These are phyloP conservation scores for Coemansia sp. DNA, from an alignment of 192 early-diverging fungal species.

Conservation along the genomic window DNA sequence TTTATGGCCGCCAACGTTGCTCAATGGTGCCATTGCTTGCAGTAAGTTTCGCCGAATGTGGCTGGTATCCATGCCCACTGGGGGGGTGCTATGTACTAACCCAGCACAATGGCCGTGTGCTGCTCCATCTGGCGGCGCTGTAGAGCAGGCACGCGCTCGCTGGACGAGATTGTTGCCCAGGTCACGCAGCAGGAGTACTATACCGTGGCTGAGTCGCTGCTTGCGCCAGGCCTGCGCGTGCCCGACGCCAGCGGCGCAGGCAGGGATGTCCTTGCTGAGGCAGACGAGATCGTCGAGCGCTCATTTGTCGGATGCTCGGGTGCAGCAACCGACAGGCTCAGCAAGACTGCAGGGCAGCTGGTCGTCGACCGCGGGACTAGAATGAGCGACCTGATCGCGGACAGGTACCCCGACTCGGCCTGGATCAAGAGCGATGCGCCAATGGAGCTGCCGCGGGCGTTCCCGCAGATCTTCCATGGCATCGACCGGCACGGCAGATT, in stretches of 20 bases:
- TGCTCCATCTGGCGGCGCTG: not conserved
- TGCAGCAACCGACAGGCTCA: not conserved
- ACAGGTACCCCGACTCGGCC: not conserved
- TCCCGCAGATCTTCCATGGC: slow-evolving; percentile 20
- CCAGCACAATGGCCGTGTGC: no score
- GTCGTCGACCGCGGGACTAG: slow-evolving; percentile 33
- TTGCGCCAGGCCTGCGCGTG: slow-evolving; percentile 22
- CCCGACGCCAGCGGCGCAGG: not conserved
- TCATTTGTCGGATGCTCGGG: slow-evolving; percentile 18
- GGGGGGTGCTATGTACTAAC: not conserved
- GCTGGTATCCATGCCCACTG: not conserved
- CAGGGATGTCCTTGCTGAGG: not conserved
- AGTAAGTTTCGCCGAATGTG: slow-evolving; percentile 1
- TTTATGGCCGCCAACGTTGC: slow-evolving; percentile 25
- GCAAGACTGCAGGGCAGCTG: slow-evolving; percentile 15
- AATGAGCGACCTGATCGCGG: slow-evolving; percentile 8
- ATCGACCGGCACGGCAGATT: slow-evolving; percentile 1
- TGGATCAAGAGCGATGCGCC: not conserved
- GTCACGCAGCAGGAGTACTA: slow-evolving; percentile 34
- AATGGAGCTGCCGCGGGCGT: slow-evolving; percentile 13
- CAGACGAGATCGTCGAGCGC: slow-evolving; percentile 3
- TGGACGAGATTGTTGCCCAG: slow-evolving; percentile 30
- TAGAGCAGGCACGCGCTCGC: slow-evolving; percentile 6
- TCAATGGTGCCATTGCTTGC: slow-evolving; percentile 29
- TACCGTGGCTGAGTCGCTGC: slow-evolving; percentile 17